Conservation (phyloP, 441 rosid species). For the Populus hybrid region DNA sequence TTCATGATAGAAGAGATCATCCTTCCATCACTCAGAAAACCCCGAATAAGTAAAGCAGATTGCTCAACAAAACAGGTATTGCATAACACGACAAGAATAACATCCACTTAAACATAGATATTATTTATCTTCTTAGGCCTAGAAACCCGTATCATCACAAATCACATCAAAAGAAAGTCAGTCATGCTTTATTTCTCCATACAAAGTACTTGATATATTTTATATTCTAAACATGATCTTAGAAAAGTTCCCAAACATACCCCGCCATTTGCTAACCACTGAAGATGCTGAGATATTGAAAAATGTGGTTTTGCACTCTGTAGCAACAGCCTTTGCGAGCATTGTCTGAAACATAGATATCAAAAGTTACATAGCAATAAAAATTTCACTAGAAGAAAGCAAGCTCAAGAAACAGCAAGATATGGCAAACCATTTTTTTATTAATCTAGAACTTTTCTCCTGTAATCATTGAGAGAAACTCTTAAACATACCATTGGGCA, state of each 20-base stretch:
- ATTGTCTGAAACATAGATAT: constrained; percentile 63
- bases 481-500: neutral
- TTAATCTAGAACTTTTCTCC: neutral
- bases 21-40: neutral
- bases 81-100: neutral
- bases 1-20: neutral
- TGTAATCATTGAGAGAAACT: neutral
- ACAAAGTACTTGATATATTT: neutral
- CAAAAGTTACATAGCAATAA: neutral
- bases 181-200: constrained; percentile 5
- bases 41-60: neutral
- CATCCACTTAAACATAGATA: no score
- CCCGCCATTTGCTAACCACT: constrained; percentile 99
- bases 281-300: constrained; percentile 98
- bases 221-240: neutral
- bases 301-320: constrained; percentile 97
- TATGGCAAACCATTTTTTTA: neutral
- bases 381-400: constrained; percentile 1
- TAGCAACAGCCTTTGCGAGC: constrained; percentile 99
- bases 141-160: neutral
- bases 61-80: neutral
- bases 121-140: neutral
- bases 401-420: constrained; percentile 3
- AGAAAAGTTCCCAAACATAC: constrained; percentile 32
- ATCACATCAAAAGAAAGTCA: neutral